Percentiles rank a stretch among this genome's conserved stretches.
Evolutionary conservation across 2,329 filamentous ascomycete species (phyloP).

Genomic region (Penicillium sp.): DNA sequence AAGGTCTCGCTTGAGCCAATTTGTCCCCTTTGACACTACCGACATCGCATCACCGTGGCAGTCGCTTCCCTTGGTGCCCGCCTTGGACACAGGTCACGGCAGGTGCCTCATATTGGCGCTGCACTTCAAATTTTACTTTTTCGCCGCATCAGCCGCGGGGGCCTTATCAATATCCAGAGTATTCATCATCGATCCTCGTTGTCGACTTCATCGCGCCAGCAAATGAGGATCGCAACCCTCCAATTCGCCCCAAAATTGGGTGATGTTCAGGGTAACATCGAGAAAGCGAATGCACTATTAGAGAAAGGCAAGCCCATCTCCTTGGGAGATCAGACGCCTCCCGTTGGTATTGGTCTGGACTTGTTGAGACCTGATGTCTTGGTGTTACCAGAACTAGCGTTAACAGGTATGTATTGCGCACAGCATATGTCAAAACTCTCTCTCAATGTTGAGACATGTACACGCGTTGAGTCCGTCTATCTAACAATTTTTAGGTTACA

Average conservation of each 20-base stretch:
- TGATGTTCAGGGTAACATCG: constrained; percentile 46
- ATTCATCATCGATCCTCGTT: neutral
- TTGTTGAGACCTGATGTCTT: constrained; percentile 52
- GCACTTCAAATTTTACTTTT: neutral
- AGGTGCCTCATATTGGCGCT: constrained; percentile 1
- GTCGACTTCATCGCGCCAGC: constrained; percentile 11
- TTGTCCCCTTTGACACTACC: neutral
- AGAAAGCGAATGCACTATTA: constrained; percentile 44
- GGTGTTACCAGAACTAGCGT: constrained; percentile 61
- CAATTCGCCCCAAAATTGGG: constrained; percentile 47
- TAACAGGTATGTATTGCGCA: constrained; percentile 49
- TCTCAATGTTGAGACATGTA: neutral
- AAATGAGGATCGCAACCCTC: constrained; percentile 49
- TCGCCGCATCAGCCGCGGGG: neutral
- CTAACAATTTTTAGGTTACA: constrained; percentile 52
- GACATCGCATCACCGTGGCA: constrained; percentile 13
- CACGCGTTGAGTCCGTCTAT: neutral
- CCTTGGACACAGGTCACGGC: constrained; percentile 7
- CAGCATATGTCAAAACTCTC: constrained; percentile 1
- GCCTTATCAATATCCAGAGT: neutral
- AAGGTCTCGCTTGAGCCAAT: neutral
- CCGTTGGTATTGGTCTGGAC: constrained; percentile 19
- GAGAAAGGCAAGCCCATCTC: constrained; percentile 29
- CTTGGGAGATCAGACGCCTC: constrained; percentile 9
- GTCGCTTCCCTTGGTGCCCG: constrained; percentile 2